Evolutionary conservation across 1,139 yeast species (phyloP), one percentile per base, ranked within the genome.

Genomic region (Scheffersomyces illinoinensis): DNA sequence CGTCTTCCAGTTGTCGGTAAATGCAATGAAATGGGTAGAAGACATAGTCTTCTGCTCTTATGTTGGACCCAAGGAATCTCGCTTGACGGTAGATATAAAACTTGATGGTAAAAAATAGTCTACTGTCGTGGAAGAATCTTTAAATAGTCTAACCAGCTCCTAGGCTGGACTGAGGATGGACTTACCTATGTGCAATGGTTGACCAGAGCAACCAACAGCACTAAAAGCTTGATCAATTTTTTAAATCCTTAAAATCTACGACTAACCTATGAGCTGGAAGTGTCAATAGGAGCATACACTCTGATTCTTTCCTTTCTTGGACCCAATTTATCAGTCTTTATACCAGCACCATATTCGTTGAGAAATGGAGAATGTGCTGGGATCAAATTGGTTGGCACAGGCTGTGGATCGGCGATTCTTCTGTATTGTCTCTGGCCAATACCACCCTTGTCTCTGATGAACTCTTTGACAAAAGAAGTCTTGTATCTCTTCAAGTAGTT

Each of bases 401-500:
- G 65, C 10, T 74, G 70, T 20, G 72, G 71, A 62, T 71, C 76
- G 20, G 71, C 66, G 57, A 69, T 63, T 69, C 77, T 74, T 67
- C 79, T 77, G 65, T 73, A 76, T 63, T 77, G 81, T 63, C 71
- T 76, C 68, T 76, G 82, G 57, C 83, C 84, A 66, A 78, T 71
- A 55, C 84, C 84, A 55, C 84, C 84, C 68, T 78, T 80, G 66
- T 81, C 85, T 68, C 76, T 77, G 56, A 78, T 78, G 62, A 73
- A 76, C n/a, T 73, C 73, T 68, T 78, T 79, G 62, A 79, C 71
- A 67, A 79, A 79, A 19, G 83, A 79, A 18, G 76, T 68, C 66
- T 79, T 77, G 71, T 79, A 79, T 66, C 78, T 74, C 61, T 74
- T 75, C 57, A 72, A 70, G 68, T 73, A 77, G 62, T 71, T 75